These are phyloP conservation scores for Suillus plorans DNA, from an alignment of 768 basidiomycete genomes.

Conservation along the genomic window DNA sequence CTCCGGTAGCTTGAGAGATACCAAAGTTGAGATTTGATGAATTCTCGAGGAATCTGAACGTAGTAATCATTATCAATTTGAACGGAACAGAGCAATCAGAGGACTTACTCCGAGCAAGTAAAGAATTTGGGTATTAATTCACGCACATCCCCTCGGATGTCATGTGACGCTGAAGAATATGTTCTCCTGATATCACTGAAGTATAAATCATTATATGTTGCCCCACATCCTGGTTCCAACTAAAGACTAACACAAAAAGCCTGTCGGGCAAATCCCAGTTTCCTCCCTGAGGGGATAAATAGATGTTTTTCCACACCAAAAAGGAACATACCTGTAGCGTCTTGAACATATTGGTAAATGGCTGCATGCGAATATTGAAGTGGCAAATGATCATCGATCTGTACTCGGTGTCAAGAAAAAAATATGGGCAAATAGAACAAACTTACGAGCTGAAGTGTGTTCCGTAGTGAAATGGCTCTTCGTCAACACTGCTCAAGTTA, in stretches of 20 bases:
- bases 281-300: constrained; percentile 60
- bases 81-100: no score
- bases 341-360: constrained; percentile 95
- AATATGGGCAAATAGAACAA: not conserved
- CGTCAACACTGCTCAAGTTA: constrained; percentile 75
- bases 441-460: constrained; percentile 84
- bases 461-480: constrained; percentile 89
- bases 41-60: constrained; percentile 79
- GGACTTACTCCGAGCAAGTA: constrained; percentile 72
- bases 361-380: constrained; percentile 85
- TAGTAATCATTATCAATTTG: constrained; percentile 2
- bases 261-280: constrained; percentile 94
- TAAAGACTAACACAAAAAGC: constrained; percentile 60
- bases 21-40: constrained; percentile 79
- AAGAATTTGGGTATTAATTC: constrained; percentile 92
- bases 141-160: constrained; percentile 88
- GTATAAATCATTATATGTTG: not conserved
- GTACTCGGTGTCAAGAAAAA: not conserved
- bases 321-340: constrained; percentile 57
- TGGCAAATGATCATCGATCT: constrained; percentile 94
- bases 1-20: constrained; percentile 65
- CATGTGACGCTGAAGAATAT: constrained; percentile 81
- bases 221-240: no score
- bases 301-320: not conserved
- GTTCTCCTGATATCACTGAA: constrained; percentile 74